phyloP scores from a whole-genome alignment of 345 rosid genomes.

The Acer yangbiense region DNA sequence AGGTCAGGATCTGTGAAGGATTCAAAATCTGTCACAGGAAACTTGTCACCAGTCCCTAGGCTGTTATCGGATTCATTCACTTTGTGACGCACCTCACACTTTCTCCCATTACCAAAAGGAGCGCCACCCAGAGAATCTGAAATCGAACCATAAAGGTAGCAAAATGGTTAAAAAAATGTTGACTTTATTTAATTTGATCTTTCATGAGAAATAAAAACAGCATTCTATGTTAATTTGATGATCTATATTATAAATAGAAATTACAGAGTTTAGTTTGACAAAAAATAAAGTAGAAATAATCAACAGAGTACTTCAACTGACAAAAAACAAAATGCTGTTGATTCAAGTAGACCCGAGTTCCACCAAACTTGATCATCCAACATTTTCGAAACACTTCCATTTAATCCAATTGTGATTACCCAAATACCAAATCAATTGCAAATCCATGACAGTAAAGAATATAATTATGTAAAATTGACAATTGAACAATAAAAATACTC shows the following conservation, averaged over 20 bases:
- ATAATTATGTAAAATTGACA: background rate
- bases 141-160: conserved; percentile 15
- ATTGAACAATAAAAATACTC: background rate
- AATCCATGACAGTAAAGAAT: background rate
- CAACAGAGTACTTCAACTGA: too few relatives aligned
- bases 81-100: conserved; percentile 40
- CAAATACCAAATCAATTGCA: background rate
- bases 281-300: too few relatives aligned
- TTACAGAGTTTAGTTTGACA: too few relatives aligned
- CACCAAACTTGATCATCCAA: background rate
- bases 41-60: conserved; percentile 48
- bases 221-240: background rate
- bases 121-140: conserved; percentile 29
- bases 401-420: background rate
- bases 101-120: conserved; percentile 28
- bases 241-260: background rate
- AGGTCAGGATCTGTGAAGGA: conserved; percentile 46
- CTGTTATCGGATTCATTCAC: conserved; percentile 52
- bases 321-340: background rate
- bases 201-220: background rate
- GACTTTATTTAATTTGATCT: background rate
- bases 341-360: background rate
- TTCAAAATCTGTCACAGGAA: conserved; percentile 37
- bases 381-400: background rate
- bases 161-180: conserved; percentile 9